phyloP scores from a whole-genome alignment of 2,329 filamentous ascomycete species.

The Thermothelomyces thermophilus region DNA sequence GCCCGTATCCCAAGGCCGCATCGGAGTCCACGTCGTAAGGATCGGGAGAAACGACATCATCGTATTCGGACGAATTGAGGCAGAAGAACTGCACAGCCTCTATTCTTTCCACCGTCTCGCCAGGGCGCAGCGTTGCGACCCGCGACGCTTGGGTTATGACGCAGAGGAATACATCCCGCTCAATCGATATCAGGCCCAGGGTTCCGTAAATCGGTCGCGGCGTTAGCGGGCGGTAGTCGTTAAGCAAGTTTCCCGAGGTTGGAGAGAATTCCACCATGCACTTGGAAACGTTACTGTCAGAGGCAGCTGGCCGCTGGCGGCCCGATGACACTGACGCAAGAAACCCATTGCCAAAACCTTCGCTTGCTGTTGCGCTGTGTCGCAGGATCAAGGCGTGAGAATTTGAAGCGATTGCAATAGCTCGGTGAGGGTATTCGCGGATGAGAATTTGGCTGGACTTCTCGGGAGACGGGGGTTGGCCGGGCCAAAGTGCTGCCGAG shows the following conservation, averaged over 20 bases:
- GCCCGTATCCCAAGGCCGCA: conserved; percentile 41
- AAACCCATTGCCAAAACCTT: conserved; percentile 52
- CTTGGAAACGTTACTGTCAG: conserved; percentile 45
- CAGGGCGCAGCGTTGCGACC: conserved; percentile 75
- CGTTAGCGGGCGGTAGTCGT: conserved; percentile 69
- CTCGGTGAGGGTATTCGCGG: conserved; percentile 78
- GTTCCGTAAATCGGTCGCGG: conserved; percentile 75
- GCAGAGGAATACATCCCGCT: conserved; percentile 81
- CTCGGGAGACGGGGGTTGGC: conserved; percentile 44
- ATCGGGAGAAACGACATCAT: conserved; percentile 60
- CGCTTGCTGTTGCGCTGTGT: conserved; percentile 61
- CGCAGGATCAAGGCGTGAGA: conserved; percentile 79
- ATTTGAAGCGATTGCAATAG: conserved; percentile 76
- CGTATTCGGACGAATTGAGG: conserved; percentile 78
- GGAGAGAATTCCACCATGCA: conserved; percentile 87
- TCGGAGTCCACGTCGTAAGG: conserved; percentile 47
- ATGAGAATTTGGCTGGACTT: conserved; percentile 73
- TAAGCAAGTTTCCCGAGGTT: conserved; percentile 57
- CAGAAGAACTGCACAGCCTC: conserved; percentile 87
- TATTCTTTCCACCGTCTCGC: conserved; percentile 85
- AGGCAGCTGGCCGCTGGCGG: conserved; percentile 37
- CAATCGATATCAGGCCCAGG: conserved; percentile 76
- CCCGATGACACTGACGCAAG: conserved; percentile 46
- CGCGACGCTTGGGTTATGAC: conserved; percentile 74
- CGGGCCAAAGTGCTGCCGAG: conserved; percentile 37